Percentiles rank a stretch among this genome's conserved stretches.
These are phyloP conservation scores for Lachnellula occidentalis DNA, from an alignment of 2,329 filamentous ascomycete genomes.

Conservation along the genomic window DNA sequence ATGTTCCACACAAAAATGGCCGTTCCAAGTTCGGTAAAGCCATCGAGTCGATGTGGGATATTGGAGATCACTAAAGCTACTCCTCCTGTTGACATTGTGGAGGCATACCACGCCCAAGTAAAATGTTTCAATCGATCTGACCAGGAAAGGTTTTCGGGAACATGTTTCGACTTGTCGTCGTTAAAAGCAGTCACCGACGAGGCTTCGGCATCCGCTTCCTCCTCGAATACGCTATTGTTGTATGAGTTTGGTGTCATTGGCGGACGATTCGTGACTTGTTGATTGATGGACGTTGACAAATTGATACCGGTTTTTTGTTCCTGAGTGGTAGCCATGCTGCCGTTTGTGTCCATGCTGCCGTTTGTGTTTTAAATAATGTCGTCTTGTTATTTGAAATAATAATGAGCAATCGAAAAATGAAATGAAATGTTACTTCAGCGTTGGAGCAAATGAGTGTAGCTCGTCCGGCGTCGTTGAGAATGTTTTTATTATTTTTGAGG, in stretches of 20 bases:
- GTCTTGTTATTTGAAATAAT: background rate
- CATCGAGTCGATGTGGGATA: slow-evolving; percentile 59
- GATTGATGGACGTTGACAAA: background rate
- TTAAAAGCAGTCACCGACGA: background rate
- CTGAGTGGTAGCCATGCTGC: slow-evolving; percentile 8
- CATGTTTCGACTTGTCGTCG: slow-evolving; percentile 1
- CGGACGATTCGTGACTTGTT: background rate
- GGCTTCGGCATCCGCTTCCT: background rate
- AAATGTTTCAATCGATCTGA: slow-evolving; percentile 22
- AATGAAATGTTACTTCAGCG: slow-evolving; percentile 16
- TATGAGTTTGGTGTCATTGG: background rate
- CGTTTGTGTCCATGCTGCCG: slow-evolving; percentile 12
- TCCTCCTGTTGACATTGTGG: slow-evolving; percentile 71
- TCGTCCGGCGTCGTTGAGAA: slow-evolving; percentile 18
- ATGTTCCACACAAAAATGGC: slow-evolving; percentile 67
- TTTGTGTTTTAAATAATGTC: slow-evolving; percentile 5
- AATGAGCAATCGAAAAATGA: background rate
- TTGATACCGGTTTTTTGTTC: background rate
- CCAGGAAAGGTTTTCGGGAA: slow-evolving; percentile 3
- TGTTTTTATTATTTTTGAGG: slow-evolving; percentile 20
- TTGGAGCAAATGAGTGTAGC: slow-evolving; percentile 19
- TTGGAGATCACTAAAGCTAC: slow-evolving; percentile 59
- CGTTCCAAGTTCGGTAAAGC: slow-evolving; percentile 58
- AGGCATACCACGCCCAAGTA: slow-evolving; percentile 56
- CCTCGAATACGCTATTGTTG: background rate